Conservation (phyloP, 768 basidiomycete species). For the Lentinula sp. region DNA sequence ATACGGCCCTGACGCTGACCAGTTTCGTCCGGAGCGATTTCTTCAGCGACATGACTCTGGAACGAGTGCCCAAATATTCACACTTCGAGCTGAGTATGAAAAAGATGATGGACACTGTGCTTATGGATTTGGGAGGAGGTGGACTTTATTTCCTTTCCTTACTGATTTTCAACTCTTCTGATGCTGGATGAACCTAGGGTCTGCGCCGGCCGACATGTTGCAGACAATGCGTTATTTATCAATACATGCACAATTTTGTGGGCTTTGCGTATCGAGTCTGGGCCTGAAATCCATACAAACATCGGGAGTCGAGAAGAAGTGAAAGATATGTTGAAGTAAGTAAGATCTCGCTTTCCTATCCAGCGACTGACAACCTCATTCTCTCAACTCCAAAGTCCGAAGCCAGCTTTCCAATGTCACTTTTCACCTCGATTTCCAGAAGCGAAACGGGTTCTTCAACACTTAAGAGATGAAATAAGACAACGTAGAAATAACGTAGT, state of each 20-base stretch:
- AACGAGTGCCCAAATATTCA: not conserved
- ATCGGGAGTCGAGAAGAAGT: not conserved
- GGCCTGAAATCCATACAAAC: not conserved
- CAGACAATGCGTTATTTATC: conserved; percentile 1
- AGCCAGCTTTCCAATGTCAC: not conserved
- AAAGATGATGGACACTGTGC: not conserved
- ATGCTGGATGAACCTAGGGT: not conserved
- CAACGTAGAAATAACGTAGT: not conserved
- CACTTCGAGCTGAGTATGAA: not conserved
- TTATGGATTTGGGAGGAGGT: conserved; percentile 5
- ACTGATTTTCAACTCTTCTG: no score
- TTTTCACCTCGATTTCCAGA: not conserved
- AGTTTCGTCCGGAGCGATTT: not conserved
- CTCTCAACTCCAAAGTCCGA: not conserved
- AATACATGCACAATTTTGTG: not conserved
- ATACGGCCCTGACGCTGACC: conserved; percentile 3
- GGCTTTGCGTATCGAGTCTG: not conserved
- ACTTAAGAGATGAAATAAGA: not conserved
- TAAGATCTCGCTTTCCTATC: not conserved
- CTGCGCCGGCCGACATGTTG: conserved; percentile 3
- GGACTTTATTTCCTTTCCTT: no score
- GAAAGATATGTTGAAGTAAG: not conserved
- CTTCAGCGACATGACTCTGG: not conserved
- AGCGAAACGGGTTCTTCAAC: not conserved
- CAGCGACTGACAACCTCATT: no score